These are phyloP conservation scores for Sporothrix dimorphospora DNA, from an alignment of 2,329 filamentous ascomycete species.

Conservation along the genomic window DNA sequence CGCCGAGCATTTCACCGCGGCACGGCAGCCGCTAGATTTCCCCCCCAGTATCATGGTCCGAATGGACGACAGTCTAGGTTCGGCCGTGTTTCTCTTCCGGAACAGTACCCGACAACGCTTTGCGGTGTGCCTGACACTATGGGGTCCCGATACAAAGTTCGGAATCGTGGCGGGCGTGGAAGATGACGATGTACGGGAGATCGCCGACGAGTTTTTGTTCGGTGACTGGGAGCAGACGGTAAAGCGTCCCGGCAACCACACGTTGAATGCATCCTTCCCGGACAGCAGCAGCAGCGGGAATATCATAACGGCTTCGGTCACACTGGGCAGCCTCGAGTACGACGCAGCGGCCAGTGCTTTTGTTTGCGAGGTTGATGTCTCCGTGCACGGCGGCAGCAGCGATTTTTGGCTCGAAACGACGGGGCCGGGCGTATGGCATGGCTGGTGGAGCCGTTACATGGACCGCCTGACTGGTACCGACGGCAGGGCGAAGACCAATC, in stretches of 20 bases:
- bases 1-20: background rate
- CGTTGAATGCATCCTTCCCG: background rate
- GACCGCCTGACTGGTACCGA: background rate
- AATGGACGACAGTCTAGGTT: conserved; percentile 11
- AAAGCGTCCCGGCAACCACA: conserved; percentile 17
- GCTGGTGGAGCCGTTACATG: conserved; percentile 25
- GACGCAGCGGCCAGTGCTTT: background rate
- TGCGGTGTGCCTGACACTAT: conserved; percentile 15
- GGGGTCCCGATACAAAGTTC: conserved; percentile 22
- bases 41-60: background rate
- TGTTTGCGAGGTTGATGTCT: conserved; percentile 1
- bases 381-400: background rate
- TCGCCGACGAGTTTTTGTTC: conserved; percentile 27
- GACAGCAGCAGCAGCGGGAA: background rate
- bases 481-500: background rate
- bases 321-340: background rate
- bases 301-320: background rate
- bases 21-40: background rate
- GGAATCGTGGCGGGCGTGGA: background rate
- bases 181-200: background rate
- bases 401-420: conserved; percentile 21
- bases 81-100: conserved; percentile 18
- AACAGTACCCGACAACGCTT: background rate
- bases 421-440: conserved; percentile 14
- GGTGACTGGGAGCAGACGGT: conserved; percentile 1